phyloP scores from a whole-genome alignment of 192 early-diverging fungal species.

The Cetraspora pellucida region DNA sequence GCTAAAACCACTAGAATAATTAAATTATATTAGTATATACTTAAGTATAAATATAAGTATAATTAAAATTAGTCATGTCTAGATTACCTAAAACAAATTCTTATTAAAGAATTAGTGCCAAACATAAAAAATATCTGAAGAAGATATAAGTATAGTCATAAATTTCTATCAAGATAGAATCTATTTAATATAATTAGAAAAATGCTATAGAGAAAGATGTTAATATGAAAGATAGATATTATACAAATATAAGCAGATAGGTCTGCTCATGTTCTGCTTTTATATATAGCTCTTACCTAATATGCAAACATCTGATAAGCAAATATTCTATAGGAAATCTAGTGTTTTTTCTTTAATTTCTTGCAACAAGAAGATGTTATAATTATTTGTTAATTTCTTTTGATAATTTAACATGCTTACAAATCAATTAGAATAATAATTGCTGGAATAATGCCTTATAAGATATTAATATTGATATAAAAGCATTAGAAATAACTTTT shows the following conservation, averaged over 20 bases:
- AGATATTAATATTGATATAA: too few relatives aligned
- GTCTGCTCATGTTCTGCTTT: not conserved
- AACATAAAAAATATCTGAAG: not conserved
- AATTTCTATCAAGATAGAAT: not conserved
- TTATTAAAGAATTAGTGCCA: not conserved
- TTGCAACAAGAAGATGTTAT: too few relatives aligned
- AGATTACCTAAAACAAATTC: not conserved
- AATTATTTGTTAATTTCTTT: too few relatives aligned
- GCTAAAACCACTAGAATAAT: too few relatives aligned
- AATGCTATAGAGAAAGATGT: not conserved
- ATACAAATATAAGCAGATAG: not conserved
- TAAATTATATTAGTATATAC: not conserved
- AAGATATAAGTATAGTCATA: not conserved
- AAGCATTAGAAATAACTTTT: too few relatives aligned
- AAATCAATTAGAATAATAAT: too few relatives aligned
- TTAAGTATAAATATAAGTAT: conserved; percentile 22
- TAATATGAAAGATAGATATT: not conserved
- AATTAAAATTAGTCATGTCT: not conserved
- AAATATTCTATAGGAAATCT: too few relatives aligned
- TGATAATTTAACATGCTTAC: too few relatives aligned
- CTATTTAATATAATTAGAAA: not conserved
- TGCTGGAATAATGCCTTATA: too few relatives aligned
- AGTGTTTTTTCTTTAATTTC: too few relatives aligned
- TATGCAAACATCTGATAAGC: not conserved
- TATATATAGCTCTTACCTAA: not conserved